Conservation (phyloP, 108 stramenopile genomes). For the Schizochytrium sp. region DNA sequence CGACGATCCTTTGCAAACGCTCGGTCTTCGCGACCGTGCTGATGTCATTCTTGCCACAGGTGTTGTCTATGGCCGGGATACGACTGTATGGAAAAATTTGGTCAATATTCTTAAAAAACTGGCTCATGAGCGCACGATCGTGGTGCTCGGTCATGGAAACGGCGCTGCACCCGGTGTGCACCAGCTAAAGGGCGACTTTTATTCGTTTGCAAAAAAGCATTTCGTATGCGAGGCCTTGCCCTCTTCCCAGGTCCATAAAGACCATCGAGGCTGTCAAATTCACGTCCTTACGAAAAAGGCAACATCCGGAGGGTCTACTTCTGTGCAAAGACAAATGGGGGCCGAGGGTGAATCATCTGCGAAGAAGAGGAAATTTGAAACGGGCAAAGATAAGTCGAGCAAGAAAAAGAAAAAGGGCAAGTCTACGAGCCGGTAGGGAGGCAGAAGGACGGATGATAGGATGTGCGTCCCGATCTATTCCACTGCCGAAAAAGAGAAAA, state of each 20-base stretch:
- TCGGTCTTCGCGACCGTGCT: background rate
- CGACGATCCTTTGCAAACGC: background rate
- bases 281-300: background rate
- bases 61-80: background rate
- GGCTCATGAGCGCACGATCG: background rate
- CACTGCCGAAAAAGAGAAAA: background rate
- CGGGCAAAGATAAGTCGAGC: background rate
- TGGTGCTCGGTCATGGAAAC: background rate
- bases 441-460: background rate
- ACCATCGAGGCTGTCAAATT: background rate
- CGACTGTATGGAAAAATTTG: background rate
- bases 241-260: background rate
- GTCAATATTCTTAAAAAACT: background rate
- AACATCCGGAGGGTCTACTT: background rate
- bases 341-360: too few species aligned
- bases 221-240: background rate
- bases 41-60: background rate
- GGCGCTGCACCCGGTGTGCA: background rate
- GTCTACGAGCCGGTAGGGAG: background rate
- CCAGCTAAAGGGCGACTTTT: background rate
- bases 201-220: background rate
- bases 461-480: background rate
- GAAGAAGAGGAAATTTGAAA: background rate
- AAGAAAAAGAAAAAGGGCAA: background rate
- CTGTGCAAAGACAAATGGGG: background rate